Evolutionary conservation across 192 early-diverging fungal species (phyloP).

Genomic region (Linnemannia elongata): DNA sequence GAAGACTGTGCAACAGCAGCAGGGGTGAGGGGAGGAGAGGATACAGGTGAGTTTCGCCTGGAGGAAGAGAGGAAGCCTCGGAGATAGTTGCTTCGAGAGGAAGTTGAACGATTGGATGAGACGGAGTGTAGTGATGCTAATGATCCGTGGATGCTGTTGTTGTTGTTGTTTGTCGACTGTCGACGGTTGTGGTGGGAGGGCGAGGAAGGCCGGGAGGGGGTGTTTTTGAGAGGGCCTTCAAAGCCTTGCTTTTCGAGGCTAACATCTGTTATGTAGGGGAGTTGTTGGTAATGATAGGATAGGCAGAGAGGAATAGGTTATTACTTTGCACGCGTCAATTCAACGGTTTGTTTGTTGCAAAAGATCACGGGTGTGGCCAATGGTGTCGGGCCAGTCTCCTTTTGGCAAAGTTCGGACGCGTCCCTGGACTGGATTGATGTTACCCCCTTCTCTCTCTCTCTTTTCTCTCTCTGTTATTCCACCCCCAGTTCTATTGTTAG

Average conservation of each 20-base stretch:
- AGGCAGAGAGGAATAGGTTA: not conserved
- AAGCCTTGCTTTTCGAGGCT: not conserved
- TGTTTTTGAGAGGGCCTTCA: not conserved
- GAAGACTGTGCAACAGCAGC: constrained; percentile 1
- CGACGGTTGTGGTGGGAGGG: constrained; percentile 19
- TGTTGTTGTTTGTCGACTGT: constrained; percentile 2
- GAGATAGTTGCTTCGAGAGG: constrained; percentile 21
- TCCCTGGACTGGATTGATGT: not conserved
- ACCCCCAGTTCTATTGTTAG: constrained; percentile 3
- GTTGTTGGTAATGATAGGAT: not conserved
- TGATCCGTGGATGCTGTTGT: constrained; percentile 11
- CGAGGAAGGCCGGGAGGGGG: not conserved
- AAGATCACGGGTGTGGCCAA: not conserved
- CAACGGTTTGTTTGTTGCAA: not conserved
- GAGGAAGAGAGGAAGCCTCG: constrained; percentile 29
- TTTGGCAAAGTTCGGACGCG: constrained; percentile 8
- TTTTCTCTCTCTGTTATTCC: not conserved
- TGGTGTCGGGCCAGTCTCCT: not conserved
- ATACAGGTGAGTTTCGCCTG: constrained; percentile 9
- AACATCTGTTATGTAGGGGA: not conserved
- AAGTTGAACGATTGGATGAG: constrained; percentile 5
- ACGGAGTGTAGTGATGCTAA: constrained; percentile 7
- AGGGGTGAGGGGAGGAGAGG: constrained; percentile 1
- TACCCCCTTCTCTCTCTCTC: not conserved
- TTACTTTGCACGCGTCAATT: not conserved